Evolutionary conservation across 2,329 filamentous ascomycete genomes (phyloP).

Genomic region (Trichoderma breve): DNA sequence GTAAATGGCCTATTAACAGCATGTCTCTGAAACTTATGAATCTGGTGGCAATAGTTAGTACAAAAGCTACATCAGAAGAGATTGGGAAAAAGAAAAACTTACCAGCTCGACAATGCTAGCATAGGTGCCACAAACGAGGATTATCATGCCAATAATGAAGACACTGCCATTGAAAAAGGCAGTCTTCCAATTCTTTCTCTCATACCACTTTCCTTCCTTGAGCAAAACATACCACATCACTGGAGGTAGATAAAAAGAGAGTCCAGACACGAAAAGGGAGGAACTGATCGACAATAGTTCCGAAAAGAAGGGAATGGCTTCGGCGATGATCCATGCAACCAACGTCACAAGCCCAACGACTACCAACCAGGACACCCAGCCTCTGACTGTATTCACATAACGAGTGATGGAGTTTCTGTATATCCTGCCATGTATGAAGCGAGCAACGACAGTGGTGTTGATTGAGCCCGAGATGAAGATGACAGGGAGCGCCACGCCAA

Average conservation of each 20-base stretch:
- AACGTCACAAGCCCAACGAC: slow-evolving; percentile 59
- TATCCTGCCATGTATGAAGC: slow-evolving; percentile 46
- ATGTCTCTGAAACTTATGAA: slow-evolving; percentile 5
- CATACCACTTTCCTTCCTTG: slow-evolving; percentile 28
- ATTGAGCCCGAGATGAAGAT: slow-evolving; percentile 74
- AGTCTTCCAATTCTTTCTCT: slow-evolving; percentile 28
- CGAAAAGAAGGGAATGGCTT: slow-evolving; percentile 70
- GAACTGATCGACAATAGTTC: slow-evolving; percentile 57
- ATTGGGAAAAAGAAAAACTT: slow-evolving; percentile 9
- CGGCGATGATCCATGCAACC: slow-evolving; percentile 67
- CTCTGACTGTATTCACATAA: slow-evolving; percentile 48
- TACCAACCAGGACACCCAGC: slow-evolving; percentile 54
- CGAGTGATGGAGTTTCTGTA: slow-evolving; percentile 43
- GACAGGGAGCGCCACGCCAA: slow-evolving; percentile 67
- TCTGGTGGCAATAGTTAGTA: neutral
- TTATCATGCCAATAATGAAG: slow-evolving; percentile 29
- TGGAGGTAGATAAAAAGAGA: slow-evolving; percentile 37
- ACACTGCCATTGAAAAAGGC: slow-evolving; percentile 26
- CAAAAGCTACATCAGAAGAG: neutral
- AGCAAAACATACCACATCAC: slow-evolving; percentile 42
- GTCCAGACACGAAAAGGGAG: slow-evolving; percentile 46
- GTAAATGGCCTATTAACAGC: neutral
- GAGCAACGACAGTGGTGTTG: slow-evolving; percentile 51
- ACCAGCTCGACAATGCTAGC: slow-evolving; percentile 30
- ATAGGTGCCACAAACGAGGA: slow-evolving; percentile 29